A percentile compares a stretch with the other conserved stretches of the same genome.
Evolutionary conservation across 805 yeast genomes (phyloP).

Genomic region (Hanseniaspora valbyensis): DNA sequence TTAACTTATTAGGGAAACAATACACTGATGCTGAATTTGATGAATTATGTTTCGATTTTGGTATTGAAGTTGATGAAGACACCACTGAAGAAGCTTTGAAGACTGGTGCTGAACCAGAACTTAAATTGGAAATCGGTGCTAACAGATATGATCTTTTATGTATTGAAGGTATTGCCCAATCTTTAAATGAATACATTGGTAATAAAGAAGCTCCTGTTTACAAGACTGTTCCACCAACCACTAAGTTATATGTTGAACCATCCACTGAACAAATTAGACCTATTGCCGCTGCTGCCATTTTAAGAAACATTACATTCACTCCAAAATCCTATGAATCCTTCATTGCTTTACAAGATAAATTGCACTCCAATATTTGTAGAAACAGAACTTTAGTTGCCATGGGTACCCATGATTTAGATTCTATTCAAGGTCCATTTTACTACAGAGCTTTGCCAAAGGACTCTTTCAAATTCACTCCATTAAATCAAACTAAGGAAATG

Average conservation of each 20-base stretch:
- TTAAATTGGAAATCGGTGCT: slow-evolving; percentile 94
- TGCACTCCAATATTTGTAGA: slow-evolving; percentile 91
- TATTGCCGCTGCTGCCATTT: slow-evolving; percentile 87
- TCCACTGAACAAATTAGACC: slow-evolving; percentile 73
- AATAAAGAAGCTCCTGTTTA: slow-evolving; percentile 53
- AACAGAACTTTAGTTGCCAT: slow-evolving; percentile 94
- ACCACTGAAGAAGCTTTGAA: slow-evolving; percentile 53
- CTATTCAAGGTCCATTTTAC: slow-evolving; percentile 68
- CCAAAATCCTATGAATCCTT: slow-evolving; percentile 85
- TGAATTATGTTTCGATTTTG: slow-evolving; percentile 93
- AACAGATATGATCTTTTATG: slow-evolving; percentile 97
- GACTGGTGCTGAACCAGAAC: slow-evolving; percentile 63
- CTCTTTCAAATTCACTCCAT: slow-evolving; percentile 63
- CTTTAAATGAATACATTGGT: slow-evolving; percentile 82
- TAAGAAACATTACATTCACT: slow-evolving; percentile 72
- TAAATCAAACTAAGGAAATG: slow-evolving; percentile 59
- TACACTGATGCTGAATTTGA: slow-evolving; percentile 87
- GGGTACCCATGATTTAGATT: slow-evolving; percentile 93
- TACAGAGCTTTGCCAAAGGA: slow-evolving; percentile 76
- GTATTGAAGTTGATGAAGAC: slow-evolving; percentile 95
- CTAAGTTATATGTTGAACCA: slow-evolving; percentile 62
- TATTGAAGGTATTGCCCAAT: slow-evolving; percentile 94
- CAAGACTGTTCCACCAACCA: slow-evolving; percentile 49
- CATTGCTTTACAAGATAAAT: slow-evolving; percentile 89
- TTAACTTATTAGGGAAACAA: slow-evolving; percentile 57